Conservation (phyloP, 805 yeast species). For the Metschnikowia shivogae region DNA sequence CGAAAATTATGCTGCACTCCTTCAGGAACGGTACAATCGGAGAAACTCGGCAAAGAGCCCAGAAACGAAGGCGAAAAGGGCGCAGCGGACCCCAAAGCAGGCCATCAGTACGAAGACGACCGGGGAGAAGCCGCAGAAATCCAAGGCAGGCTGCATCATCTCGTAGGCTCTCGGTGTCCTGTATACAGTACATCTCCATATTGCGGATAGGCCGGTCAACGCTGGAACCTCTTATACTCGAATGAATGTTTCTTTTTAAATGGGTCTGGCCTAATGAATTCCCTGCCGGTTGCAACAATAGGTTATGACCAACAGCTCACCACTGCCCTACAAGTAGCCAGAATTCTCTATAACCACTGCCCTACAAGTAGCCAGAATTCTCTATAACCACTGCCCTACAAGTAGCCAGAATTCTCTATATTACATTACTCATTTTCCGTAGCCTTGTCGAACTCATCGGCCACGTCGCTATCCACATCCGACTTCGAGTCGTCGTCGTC, state of each 20-base stretch:
- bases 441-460: slow-evolving; percentile 11
- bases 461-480: slow-evolving; percentile 21
- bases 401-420: not conserved
- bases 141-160: not conserved
- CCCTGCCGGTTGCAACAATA: too few relatives aligned
- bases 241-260: too few relatives aligned
- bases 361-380: too few relatives aligned
- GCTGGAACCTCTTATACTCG: too few relatives aligned
- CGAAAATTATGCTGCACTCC: slow-evolving; percentile 41
- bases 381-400: not conserved
- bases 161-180: too few relatives aligned
- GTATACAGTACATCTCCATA: too few relatives aligned
- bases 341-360: not conserved
- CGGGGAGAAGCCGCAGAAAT: not conserved
- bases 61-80: not conserved
- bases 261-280: too few relatives aligned
- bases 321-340: too few relatives aligned
- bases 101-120: not conserved
- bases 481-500: slow-evolving; percentile 43
- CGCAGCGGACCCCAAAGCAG: not conserved
- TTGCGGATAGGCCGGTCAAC: too few relatives aligned
- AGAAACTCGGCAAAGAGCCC: slow-evolving; percentile 9
- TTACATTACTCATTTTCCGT: slow-evolving; percentile 20
- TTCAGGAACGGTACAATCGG: slow-evolving; percentile 32
- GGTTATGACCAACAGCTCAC: too few relatives aligned